These are phyloP conservation scores for Athelia psychrophila DNA, from an alignment of 1,284 basidiomycete species.

Conservation along the genomic window DNA sequence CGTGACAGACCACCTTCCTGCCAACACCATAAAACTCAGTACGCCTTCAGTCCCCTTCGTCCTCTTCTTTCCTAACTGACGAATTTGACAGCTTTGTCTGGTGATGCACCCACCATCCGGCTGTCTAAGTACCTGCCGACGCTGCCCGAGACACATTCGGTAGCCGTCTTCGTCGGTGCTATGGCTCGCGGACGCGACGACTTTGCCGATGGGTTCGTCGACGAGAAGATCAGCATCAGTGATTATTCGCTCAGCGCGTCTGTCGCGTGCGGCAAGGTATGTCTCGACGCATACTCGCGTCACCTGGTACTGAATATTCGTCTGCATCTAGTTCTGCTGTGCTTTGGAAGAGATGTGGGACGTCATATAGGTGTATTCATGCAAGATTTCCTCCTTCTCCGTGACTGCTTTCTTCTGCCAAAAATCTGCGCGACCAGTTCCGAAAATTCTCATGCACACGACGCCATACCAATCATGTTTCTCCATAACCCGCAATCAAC, in stretches of 20 bases:
- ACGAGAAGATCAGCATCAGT: slow-evolving; percentile 97
- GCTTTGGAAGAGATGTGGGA: slow-evolving; percentile 65
- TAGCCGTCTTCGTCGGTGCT: slow-evolving; percentile 96
- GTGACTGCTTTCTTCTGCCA: slow-evolving; percentile 1
- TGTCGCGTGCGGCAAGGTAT: slow-evolving; percentile 94
- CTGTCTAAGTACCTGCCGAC: slow-evolving; percentile 82
- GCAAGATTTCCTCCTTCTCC: not conserved
- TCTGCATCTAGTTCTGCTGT: slow-evolving; percentile 56
- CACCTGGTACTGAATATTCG: slow-evolving; percentile 3
- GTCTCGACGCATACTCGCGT: slow-evolving; percentile 17
- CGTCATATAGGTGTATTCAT: slow-evolving; percentile 37
- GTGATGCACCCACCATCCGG: slow-evolving; percentile 84
- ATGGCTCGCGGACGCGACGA: slow-evolving; percentile 96
- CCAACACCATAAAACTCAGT: slow-evolving; percentile 96
- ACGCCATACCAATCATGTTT: too few relatives aligned
- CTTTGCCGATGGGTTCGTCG: slow-evolving; percentile 95
- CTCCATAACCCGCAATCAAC: too few relatives aligned
- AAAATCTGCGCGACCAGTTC: too few relatives aligned
- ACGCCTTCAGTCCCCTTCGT: slow-evolving; percentile 27
- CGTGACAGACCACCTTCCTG: slow-evolving; percentile 92
- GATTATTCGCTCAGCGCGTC: slow-evolving; percentile 94
- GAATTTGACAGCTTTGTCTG: slow-evolving; percentile 72
- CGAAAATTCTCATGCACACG: too few relatives aligned
- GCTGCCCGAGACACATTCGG: slow-evolving; percentile 82
- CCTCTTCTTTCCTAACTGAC: too few relatives aligned